Conservation (phyloP, 2,329 filamentous ascomycete species). For the Colletotrichum sp. region DNA sequence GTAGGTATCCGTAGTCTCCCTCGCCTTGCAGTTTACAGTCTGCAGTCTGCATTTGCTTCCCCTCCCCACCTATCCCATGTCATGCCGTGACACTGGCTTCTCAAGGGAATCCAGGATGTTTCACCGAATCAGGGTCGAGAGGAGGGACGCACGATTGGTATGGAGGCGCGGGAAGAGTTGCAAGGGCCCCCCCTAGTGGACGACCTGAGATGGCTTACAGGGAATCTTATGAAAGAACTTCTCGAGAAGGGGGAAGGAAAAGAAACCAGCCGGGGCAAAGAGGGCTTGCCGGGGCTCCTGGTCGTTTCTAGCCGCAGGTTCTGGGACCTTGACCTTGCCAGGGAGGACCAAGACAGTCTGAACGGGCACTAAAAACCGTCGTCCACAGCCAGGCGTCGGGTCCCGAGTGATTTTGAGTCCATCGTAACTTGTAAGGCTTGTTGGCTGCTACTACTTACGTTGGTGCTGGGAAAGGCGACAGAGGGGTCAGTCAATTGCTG, state of each 20-base stretch:
- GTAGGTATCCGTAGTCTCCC: neutral
- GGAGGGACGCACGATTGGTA: slow-evolving; percentile 6
- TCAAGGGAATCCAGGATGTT: neutral
- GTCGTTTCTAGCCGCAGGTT: neutral
- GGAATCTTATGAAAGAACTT: neutral
- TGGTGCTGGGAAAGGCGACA: neutral
- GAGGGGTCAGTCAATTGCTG: neutral
- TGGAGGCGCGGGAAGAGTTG: slow-evolving; percentile 9
- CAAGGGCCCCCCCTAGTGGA: neutral
- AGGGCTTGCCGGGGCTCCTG: neutral
- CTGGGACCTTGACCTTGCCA: neutral
- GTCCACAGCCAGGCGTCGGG: neutral
- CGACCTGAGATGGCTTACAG: neutral
- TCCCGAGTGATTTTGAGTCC: neutral
- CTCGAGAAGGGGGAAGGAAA: neutral
- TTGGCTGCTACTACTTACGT: neutral
- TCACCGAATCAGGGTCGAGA: slow-evolving; percentile 8
- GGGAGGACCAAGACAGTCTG: neutral
- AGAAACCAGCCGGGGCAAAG: neutral
- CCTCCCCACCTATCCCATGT: neutral
- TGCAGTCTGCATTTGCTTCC: neutral
- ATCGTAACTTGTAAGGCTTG: neutral
- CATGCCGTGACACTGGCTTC: neutral
- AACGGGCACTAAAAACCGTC: slow-evolving; percentile 10
- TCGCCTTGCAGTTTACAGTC: neutral